Base-by-base conservation (phyloP, 2,329 filamentous ascomycete species). In the Aspergillus clavatus region DNA sequence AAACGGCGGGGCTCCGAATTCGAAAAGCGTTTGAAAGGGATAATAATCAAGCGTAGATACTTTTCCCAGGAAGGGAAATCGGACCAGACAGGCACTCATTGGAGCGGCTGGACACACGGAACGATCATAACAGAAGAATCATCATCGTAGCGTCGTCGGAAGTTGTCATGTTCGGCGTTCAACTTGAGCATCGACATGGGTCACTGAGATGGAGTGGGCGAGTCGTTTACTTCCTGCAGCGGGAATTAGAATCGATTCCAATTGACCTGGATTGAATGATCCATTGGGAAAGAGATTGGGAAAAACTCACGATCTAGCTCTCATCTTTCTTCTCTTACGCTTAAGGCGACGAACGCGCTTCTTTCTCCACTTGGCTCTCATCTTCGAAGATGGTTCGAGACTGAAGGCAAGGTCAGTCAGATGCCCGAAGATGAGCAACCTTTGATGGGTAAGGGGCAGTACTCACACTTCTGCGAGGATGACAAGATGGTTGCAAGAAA, bases 261-360 rank as follows among this genome's bases (percentile, higher is more conserved):
- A 37, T 43, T 33, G 7, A 23, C 28, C 3, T 4, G 21, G 21
- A n/a, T n/a, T 12, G 7, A 10, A 7, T 29, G 21, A 11, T 26
- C 23, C 23, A 24, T 7, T 14, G 12, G 40, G 16, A 10, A 36
- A n/a, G n/a, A n/a, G n/a, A n/a, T n/a, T 42, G 12, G 28, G 18
- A 23, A 46, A 33, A 54, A 76, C 89, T 82, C 82, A 97, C 93
- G 84, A 90, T 80, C 93, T 80, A 69, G 91, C 93, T 75, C 93
- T 84, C 79, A 93, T 95, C 91, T 98, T 98, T 89, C 93, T 94
- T 81, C 93, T 89, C 90, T 98, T 98, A 74, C 90, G 86, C 87
- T 97, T 97, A 76, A 98, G 89, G 77, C 93, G 86, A 70, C 93
- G 83, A 79, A 95, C 90, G 75, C 93, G 84, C 91, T 98, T 98